These are phyloP conservation scores for Extremus antarcticus DNA, from an alignment of 495 filamentous ascomycete genomes.

Conservation along the genomic window DNA sequence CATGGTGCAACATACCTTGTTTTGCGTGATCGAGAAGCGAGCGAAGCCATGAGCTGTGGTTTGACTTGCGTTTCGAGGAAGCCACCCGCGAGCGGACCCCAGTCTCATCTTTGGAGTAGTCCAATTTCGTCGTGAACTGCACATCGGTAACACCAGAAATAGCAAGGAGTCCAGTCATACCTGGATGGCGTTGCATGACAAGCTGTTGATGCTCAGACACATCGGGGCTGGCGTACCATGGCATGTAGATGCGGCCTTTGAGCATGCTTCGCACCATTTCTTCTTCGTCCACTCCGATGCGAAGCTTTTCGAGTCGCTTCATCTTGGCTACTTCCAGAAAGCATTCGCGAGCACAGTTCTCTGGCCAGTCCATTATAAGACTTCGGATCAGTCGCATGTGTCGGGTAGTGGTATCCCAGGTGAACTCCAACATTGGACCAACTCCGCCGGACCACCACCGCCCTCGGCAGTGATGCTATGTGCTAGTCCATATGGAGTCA, in stretches of 20 bases:
- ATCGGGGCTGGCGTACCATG: background rate
- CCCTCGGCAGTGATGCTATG: no score
- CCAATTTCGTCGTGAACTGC: constrained; percentile 1
- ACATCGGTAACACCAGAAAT: background rate
- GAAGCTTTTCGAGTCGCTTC: constrained; percentile 6
- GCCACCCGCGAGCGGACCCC: constrained; percentile 12
- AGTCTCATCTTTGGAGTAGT: background rate
- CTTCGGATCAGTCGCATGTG: constrained; percentile 5
- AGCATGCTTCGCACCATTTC: constrained; percentile 3
- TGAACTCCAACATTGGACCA: no score
- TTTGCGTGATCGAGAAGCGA: background rate
- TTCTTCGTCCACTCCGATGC: constrained; percentile 11
- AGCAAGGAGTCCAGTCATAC: constrained; percentile 5
- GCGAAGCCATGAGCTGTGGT: constrained; percentile 1
- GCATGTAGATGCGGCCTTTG: background rate
- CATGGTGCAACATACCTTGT: background rate
- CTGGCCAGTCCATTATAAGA: background rate
- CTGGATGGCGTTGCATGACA: background rate
- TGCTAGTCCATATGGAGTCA: no score
- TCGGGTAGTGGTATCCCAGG: background rate
- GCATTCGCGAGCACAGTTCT: background rate
- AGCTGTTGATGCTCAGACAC: constrained; percentile 9
- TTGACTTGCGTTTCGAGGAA: constrained; percentile 7
- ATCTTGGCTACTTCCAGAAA: background rate
- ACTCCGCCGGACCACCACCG: no score